A percentile compares a stretch with the other conserved stretches of the same genome.
Evolutionary conservation across 2,329 filamentous ascomycete genomes (phyloP).

Genomic region (Fusarium multiceps): DNA sequence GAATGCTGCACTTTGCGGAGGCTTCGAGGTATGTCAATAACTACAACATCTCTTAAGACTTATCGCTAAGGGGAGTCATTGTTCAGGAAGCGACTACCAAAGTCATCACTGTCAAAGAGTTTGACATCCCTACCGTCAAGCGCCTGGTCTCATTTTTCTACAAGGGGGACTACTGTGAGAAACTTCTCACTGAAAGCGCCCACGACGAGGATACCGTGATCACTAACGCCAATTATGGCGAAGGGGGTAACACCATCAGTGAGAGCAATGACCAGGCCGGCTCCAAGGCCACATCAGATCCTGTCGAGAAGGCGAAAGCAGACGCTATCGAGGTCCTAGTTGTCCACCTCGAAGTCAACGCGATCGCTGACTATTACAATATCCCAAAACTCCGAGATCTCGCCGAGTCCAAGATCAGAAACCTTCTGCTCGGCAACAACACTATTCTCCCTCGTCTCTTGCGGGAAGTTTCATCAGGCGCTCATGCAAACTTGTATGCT

Average conservation of each 20-base stretch:
- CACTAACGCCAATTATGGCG: background rate
- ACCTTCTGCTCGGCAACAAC: background rate
- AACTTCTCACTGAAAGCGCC: background rate
- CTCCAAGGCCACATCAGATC: too few species aligned
- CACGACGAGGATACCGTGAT: background rate
- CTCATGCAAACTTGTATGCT: background rate
- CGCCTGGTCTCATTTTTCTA: constrained; percentile 5
- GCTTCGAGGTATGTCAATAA: background rate
- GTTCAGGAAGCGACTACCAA: background rate
- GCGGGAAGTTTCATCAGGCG: background rate
- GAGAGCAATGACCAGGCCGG: too few species aligned
- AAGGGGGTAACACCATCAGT: too few species aligned
- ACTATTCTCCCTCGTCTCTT: background rate
- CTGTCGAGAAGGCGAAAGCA: rapidly evolving
- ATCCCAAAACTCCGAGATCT: background rate
- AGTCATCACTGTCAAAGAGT: background rate
- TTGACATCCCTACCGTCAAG: background rate
- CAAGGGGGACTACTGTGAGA: background rate
- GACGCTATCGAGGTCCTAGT: background rate
- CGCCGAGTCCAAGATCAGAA: background rate
- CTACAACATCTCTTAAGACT: rapidly evolving
- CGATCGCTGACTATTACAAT: background rate
- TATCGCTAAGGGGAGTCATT: rapidly evolving
- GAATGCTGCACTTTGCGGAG: background rate
- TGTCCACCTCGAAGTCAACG: background rate